Percentiles rank a stretch among this genome's conserved stretches.
phyloP scores from a whole-genome alignment of 306 rosid genomes.

The Lablab purpureus region DNA sequence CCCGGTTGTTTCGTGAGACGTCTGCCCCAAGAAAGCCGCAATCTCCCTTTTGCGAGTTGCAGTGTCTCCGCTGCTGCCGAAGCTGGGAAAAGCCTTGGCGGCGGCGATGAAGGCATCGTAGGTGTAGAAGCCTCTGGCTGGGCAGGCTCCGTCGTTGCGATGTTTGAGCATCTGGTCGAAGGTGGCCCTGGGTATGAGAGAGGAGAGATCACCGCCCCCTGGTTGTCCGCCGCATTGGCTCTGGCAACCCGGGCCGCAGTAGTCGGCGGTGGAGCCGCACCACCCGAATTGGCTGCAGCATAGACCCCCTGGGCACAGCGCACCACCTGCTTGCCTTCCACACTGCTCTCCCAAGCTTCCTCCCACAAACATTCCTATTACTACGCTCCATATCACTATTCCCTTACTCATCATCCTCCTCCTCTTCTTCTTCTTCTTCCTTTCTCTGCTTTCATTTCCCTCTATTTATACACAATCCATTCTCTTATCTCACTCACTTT shows the following conservation, averaged over 20 bases:
- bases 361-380: too few species aligned
- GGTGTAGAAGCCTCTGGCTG: slow-evolving; percentile 56
- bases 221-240: slow-evolving; percentile 54
- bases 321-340: slow-evolving; percentile 59
- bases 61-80: slow-evolving; percentile 58
- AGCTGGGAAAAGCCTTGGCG: slow-evolving; percentile 53
- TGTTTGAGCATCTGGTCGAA: slow-evolving; percentile 61
- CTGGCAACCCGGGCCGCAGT: slow-evolving; percentile 55
- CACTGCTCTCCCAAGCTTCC: slow-evolving; percentile 47
- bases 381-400: neutral
- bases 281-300: slow-evolving; percentile 70
- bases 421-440: neutral
- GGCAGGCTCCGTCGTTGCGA: slow-evolving; percentile 51
- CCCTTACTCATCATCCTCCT: neutral
- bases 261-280: slow-evolving; percentile 46
- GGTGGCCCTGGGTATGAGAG: slow-evolving; percentile 45
- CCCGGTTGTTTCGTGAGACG: slow-evolving; percentile 69
- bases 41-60: slow-evolving; percentile 60
- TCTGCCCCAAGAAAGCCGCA: slow-evolving; percentile 72
- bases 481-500: too few species aligned
- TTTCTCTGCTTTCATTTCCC: neutral
- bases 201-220: slow-evolving; percentile 26
- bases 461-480: slow-evolving; percentile 2
- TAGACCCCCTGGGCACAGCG: slow-evolving; percentile 50
- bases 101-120: slow-evolving; percentile 69